phyloP scores from a whole-genome alignment of 441 rosid species.

The Theobroma grandiflorum region DNA sequence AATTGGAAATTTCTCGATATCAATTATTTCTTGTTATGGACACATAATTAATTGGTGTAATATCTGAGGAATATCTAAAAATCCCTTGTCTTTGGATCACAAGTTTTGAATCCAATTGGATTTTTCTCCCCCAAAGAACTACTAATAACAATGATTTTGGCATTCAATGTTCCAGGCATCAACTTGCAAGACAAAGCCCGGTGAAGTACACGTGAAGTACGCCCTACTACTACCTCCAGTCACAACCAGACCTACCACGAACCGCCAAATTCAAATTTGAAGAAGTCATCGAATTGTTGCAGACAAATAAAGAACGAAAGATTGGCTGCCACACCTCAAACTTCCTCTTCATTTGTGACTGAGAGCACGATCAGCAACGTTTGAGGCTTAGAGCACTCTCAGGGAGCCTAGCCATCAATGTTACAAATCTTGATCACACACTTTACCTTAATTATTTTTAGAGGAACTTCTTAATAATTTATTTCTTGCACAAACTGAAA shows the following conservation, averaged over 20 bases:
- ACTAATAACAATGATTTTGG: too few species aligned
- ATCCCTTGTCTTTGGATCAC: too few species aligned
- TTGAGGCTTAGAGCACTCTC: not conserved
- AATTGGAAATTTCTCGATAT: too few species aligned
- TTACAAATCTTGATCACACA: not conserved
- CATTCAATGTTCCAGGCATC: too few species aligned
- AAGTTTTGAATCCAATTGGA: too few species aligned
- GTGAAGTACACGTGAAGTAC: conserved; percentile 11
- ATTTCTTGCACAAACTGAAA: not conserved
- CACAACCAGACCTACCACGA: not conserved
- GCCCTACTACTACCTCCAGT: conserved; percentile 13
- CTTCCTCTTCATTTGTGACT: not conserved
- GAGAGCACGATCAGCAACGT: not conserved
- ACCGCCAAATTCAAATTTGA: not conserved
- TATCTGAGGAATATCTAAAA: too few species aligned
- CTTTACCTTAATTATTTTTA: not conserved
- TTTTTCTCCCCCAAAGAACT: too few species aligned
- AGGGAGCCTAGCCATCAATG: not conserved
- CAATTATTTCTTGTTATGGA: too few species aligned
- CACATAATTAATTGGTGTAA: too few species aligned
- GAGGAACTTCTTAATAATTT: not conserved
- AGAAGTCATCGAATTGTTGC: not conserved
- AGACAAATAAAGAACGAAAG: not conserved
- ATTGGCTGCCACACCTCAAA: not conserved
- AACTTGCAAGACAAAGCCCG: conserved; percentile 7